Evolutionary conservation across 176 grass and related monocot genomes (phyloP), one percentile per base, ranked within the genome.

Genomic region (Musa schizocarpa): DNA sequence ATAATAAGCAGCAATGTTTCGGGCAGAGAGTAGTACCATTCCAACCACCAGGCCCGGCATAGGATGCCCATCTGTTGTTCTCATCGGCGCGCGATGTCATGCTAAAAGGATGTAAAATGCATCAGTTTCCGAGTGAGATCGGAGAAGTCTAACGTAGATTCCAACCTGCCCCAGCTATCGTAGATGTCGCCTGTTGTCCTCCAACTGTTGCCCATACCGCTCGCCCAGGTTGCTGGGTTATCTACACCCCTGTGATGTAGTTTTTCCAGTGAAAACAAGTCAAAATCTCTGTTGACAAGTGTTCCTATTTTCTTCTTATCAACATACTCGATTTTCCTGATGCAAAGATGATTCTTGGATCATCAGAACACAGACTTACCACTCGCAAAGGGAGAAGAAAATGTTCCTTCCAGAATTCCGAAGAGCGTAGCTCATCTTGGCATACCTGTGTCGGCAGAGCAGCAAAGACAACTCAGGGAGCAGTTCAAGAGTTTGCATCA

Each of bases 331-430:
- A 7, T 22, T 52, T 72, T 11, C 8, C 20, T 57, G 10, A 16
- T 57, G 54, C 54, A 57, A 16, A 16, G 54, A 57, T 57, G 13
- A 57, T 57, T 11, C 2, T 13, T 57, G 54, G 54, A 57, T 17
- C 20, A 17, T 7, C 14, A 61, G 57, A 19, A 62, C 20, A 19
- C 57, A 21, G 69, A 76, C 78, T 83, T 78, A 93, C 90, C 94
- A 98, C 83, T 98, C 94, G 48, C 94, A 98, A 9, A 98, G 78
- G 24, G 94, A 98, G 80, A 89, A 98, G 84, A 98, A 98, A 78
- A 93, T 98, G 69, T 11, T 83, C 75, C 82, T 91, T 71, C 94
- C 94, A 19, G 83, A 93, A 8, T 75, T 82, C 69, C 81, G 85
- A 85, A 98, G 77, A 62, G 94, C 94, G 24, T 77, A 85, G 82